Evolutionary conservation across 2,329 filamentous ascomycete genomes (phyloP).

Genomic region (Magnaporthiopsis incrustans): DNA sequence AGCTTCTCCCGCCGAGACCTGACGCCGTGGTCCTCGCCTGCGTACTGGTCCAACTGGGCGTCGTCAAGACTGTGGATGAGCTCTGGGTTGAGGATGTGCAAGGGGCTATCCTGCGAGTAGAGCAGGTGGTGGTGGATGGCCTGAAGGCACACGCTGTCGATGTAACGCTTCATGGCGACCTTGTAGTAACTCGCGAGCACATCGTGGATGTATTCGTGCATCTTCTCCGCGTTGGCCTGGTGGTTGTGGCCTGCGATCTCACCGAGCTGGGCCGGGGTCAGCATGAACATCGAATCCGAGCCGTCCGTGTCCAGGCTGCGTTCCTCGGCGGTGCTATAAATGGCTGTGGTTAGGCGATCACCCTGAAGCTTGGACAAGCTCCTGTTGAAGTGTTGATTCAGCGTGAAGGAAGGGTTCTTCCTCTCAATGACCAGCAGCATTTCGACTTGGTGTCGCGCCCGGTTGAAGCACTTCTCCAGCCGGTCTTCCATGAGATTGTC

Average conservation of each 20-base stretch:
- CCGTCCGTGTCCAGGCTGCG: background rate
- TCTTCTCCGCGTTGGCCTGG: slow-evolving; percentile 11
- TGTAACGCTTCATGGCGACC: slow-evolving; percentile 50
- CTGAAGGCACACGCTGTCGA: slow-evolving; percentile 46
- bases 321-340: background rate
- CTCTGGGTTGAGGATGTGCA: background rate
- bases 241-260: background rate
- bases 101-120: slow-evolving; percentile 9
- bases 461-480: slow-evolving; percentile 34
- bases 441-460: slow-evolving; percentile 39
- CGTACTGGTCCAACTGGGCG: slow-evolving; percentile 2
- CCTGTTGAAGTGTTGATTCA: slow-evolving; percentile 44
- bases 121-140: slow-evolving; percentile 11
- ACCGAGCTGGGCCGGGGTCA: slow-evolving; percentile 8
- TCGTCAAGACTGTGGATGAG: slow-evolving; percentile 1
- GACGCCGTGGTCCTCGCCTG: slow-evolving; percentile 1
- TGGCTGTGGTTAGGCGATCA: slow-evolving; percentile 14
- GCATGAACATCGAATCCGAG: background rate
- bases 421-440: slow-evolving; percentile 42
- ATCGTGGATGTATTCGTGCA: slow-evolving; percentile 46
- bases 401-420: slow-evolving; percentile 34
- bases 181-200: slow-evolving; percentile 54
- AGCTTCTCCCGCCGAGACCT: background rate
- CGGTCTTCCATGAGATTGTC: slow-evolving; percentile 34
- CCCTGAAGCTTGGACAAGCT: slow-evolving; percentile 20